Conservation (phyloP, 441 rosid genomes). For the Euphorbia schlechtendalii region DNA sequence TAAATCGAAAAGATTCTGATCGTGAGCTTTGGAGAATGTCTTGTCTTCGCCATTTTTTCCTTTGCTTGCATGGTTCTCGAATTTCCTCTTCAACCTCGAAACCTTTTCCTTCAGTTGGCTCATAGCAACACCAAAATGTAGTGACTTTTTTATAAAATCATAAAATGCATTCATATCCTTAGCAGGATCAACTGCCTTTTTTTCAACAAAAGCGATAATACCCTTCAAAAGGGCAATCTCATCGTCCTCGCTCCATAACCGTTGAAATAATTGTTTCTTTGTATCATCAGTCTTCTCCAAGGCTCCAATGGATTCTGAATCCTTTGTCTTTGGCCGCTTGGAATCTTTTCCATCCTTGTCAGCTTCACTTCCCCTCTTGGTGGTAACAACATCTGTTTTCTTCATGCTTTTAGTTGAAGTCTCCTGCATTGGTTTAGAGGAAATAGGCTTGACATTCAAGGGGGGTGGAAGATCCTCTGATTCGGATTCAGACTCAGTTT, state of each 20-base stretch:
- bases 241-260: slow-evolving; percentile 34
- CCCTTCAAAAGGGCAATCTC: slow-evolving; percentile 38
- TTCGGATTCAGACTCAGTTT: neutral
- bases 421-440: neutral
- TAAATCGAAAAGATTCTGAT: slow-evolving; percentile 31
- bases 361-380: neutral
- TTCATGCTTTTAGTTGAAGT: neutral
- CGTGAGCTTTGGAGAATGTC: slow-evolving; percentile 28
- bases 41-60: slow-evolving; percentile 31
- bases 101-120: slow-evolving; percentile 35
- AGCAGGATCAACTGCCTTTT: slow-evolving; percentile 28
- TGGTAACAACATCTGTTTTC: neutral
- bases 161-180: slow-evolving; percentile 25
- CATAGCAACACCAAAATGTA: slow-evolving; percentile 23
- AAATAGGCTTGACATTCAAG: no score
- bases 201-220: slow-evolving; percentile 24
- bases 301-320: neutral
- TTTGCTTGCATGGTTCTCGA: slow-evolving; percentile 24
- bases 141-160: slow-evolving; percentile 30
- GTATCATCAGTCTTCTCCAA: neutral
- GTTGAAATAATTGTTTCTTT: slow-evolving; percentile 3
- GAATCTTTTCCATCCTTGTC: neutral
- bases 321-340: neutral
- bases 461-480: neutral
- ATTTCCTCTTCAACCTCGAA: slow-evolving; percentile 31